Base-by-base conservation (phyloP, 352 stramenopile species). In the Halophytophthora batemanensis region DNA sequence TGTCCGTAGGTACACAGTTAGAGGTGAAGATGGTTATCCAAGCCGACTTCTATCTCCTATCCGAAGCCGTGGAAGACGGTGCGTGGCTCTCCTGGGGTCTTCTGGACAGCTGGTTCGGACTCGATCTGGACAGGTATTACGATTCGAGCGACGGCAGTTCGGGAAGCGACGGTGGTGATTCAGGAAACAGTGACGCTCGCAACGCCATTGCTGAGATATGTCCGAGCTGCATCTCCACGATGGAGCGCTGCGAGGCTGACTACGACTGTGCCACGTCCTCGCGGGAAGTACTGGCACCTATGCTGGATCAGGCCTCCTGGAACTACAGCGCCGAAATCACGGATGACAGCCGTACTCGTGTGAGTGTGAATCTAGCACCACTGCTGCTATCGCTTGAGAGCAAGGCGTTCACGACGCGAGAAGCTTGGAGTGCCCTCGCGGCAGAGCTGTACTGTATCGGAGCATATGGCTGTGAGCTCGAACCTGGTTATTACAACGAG, bases 341-440 rank as follows among this genome's bases (percentile, higher is more conserved):
- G n/a, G 17, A 6, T 21, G 45, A 45, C 31, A 43, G 38, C 0
- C 28, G 3, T 0, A 50, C n/a, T 1, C 31, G 22, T 17, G 50
- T 61, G 0, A 53, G 33, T 2, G 18, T 65, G 0, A 40, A 56
- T 6, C 47, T 65, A 8, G 51, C 44, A 11, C 39, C 45, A 2
- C 7, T 23, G 14, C 45, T 65, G 10, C 19, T 65, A 45, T 61
- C 57, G 17, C 18, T 65, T 1, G 10, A 25, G 11, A 43, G 41
- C 18, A 14, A 46, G 2, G 50, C 45, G 3, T 65, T 65, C 34
- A 25, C 51, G 22, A 61, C 57, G 33, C 38, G 29, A 7, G 45
- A 65, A 21, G 57, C 50, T 8, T 65, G 57, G 50, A 39, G 52
- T 14, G 50, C 39, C 21, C 50, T 65, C 15, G 34, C 57, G 2